These are phyloP conservation scores for Neurospora tetrasperma DNA, from an alignment of 495 filamentous ascomycete genomes.

Conservation along the genomic window DNA sequence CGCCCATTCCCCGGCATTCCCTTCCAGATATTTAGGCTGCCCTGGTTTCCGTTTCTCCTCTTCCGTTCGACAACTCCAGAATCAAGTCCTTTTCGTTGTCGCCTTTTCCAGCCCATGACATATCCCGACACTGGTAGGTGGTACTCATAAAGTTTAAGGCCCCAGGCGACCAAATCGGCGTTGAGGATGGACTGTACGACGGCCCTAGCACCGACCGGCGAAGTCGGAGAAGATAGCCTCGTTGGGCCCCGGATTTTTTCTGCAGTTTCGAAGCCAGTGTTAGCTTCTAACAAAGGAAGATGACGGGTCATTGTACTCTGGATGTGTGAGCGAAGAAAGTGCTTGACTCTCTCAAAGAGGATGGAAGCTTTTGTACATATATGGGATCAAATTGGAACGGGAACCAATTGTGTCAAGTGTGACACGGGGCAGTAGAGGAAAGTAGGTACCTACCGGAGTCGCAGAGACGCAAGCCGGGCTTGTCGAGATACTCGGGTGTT, in stretches of 20 bases:
- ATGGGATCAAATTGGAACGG: too few species aligned
- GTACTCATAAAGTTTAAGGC: background rate
- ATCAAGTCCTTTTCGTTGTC: too few species aligned
- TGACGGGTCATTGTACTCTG: too few species aligned
- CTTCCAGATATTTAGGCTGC: too few species aligned
- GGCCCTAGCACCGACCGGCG: background rate
- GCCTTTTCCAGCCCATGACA: too few species aligned
- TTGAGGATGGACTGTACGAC: background rate
- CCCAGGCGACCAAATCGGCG: background rate
- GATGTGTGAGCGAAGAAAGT: too few species aligned
- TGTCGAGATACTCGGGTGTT: background rate
- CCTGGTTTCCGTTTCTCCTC: too few species aligned
- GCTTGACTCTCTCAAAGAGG: too few species aligned
- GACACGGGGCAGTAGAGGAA: background rate
- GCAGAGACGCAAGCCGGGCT: background rate
- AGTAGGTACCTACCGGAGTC: background rate
- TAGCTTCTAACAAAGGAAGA: background rate
- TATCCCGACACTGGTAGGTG: background rate
- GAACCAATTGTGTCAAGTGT: too few species aligned
- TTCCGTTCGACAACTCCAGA: too few species aligned
- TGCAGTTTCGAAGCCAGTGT: background rate
- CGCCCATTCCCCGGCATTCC: too few species aligned
- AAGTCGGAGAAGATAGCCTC: background rate
- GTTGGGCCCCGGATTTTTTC: background rate
- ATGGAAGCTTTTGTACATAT: too few species aligned